A percentile compares a stretch with the other conserved stretches of the same genome.
Evolutionary conservation across 2,329 filamentous ascomycete genomes (phyloP).

Genomic region (Hypocreales sp.): DNA sequence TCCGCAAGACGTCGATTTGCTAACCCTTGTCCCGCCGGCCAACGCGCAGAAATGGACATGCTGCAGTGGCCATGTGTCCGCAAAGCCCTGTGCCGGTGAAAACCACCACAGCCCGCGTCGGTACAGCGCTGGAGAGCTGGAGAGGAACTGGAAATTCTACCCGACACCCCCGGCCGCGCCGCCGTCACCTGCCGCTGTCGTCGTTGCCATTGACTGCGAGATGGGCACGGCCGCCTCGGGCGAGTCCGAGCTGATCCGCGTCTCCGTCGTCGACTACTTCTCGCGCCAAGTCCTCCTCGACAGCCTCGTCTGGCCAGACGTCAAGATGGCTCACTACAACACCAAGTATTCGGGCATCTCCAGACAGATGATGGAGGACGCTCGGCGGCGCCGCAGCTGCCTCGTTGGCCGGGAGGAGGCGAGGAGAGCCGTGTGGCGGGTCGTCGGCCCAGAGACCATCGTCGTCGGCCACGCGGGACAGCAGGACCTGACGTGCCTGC

Average conservation of each 20-base stretch:
- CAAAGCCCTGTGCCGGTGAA: slow-evolving; percentile 10
- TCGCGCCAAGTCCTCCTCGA: slow-evolving; percentile 30
- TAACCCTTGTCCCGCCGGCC: neutral
- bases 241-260: slow-evolving; percentile 34
- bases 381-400: slow-evolving; percentile 14
- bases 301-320: slow-evolving; percentile 29
- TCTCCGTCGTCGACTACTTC: slow-evolving; percentile 36
- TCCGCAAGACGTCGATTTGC: no score
- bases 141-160: slow-evolving; percentile 11
- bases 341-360: slow-evolving; percentile 34
- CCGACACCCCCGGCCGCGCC: slow-evolving; percentile 5
- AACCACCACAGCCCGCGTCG: slow-evolving; percentile 10
- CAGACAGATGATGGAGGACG: slow-evolving; percentile 18
- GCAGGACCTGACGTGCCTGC: slow-evolving; percentile 25
- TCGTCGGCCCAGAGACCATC: slow-evolving; percentile 28
- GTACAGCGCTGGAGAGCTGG: slow-evolving; percentile 11
- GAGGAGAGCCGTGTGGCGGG: slow-evolving; percentile 24
- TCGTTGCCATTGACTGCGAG: slow-evolving; percentile 37
- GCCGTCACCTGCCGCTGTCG: slow-evolving; percentile 4
- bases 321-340: slow-evolving; percentile 30
- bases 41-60: slow-evolving; percentile 14
- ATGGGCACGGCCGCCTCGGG: slow-evolving; percentile 30
- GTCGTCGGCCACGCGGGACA: slow-evolving; percentile 29
- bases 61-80: slow-evolving; percentile 9
- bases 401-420: slow-evolving; percentile 26